Base-by-base conservation (phyloP, 805 yeast species). In the Saccharomycopsis vini region DNA sequence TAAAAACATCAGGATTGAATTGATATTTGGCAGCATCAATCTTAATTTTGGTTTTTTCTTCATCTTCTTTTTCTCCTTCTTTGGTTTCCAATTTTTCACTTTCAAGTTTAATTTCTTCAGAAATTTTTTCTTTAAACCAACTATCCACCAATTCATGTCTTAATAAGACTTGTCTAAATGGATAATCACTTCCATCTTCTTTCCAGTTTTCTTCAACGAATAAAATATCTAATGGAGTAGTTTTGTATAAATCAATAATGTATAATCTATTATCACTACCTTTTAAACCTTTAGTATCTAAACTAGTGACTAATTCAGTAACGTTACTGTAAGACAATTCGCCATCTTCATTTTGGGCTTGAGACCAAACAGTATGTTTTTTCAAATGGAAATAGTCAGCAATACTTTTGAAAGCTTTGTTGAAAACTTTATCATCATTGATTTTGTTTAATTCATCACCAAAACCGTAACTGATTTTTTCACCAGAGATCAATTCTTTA, bases 91-190 rank as follows among this genome's bases (percentile, higher is more conserved):
- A 55, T 16, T 44, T 50, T 5, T 43, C 48, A 21, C 43, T 44
- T 34, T 48, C 56, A 15, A 45, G 49, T 5, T 31, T 56, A 63
- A 20, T 57, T 32, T 21, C 39, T 18, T 65, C 67, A 13, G 82
- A 73, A 2, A 82, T 72, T 57, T 80, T 76, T 47, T 76, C 62
- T 56, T 74, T 75, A 81, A 92, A 86, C 96, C 95, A 90, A 54
- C 79, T 85, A 53, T 80, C 90, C 39, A 90, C 77, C 15, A 95
- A 92, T 64, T 90, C 97, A 51, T 78, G 79, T 64, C 97, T 79
- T 36, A 90, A 56, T 21, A 83, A 73, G 12, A 83, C 70, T 62
- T 87, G 85, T 51, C 76, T 74, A 58, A 87, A 96, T 15, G 96
- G 95, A 58, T 88, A 89, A 3, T 66, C 62, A 30, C 56, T 56